Evolutionary conservation across 176 grass and related monocot genomes (phyloP).

Genomic region (Panicum miliaceum): DNA sequence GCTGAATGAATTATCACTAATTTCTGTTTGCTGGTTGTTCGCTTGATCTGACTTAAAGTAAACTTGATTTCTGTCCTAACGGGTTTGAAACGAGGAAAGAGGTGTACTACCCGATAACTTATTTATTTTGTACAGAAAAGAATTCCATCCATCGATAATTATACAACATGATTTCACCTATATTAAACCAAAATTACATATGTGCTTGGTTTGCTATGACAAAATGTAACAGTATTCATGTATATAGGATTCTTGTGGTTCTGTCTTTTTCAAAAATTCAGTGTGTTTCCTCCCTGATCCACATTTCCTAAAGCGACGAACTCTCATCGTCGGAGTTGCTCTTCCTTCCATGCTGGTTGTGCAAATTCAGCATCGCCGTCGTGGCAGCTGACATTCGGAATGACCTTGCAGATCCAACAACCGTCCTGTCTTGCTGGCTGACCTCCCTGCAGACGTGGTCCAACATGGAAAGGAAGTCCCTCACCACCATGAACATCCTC

Average conservation of each 20-base stretch:
- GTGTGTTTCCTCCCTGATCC: neutral
- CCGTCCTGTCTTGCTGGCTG: conserved; percentile 68
- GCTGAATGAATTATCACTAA: neutral
- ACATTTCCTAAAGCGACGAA: conserved; percentile 45
- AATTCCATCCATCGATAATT: conserved; percentile 32
- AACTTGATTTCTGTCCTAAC: neutral
- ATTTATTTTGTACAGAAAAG: conserved; percentile 55
- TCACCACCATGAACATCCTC: conserved; percentile 93
- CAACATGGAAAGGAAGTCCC: conserved; percentile 81
- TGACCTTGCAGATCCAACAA: conserved; percentile 74
- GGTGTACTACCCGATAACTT: conserved; percentile 17
- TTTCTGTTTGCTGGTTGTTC: neutral
- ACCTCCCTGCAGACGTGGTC: conserved; percentile 96
- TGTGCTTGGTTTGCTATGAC: conserved; percentile 39
- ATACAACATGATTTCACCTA: conserved; percentile 35
- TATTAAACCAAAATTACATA: neutral
- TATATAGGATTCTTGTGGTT: neutral
- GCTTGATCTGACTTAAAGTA: neutral
- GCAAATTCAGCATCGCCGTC: conserved; percentile 47
- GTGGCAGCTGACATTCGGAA: conserved; percentile 60
- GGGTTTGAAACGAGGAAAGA: neutral
- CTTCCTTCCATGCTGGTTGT: conserved; percentile 30
- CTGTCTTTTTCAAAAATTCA: conserved; percentile 15
- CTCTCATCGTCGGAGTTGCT: conserved; percentile 59
- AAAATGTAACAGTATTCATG: conserved; percentile 16